Base-by-base conservation (phyloP, 345 rosid species). In the Camelina laxa region DNA sequence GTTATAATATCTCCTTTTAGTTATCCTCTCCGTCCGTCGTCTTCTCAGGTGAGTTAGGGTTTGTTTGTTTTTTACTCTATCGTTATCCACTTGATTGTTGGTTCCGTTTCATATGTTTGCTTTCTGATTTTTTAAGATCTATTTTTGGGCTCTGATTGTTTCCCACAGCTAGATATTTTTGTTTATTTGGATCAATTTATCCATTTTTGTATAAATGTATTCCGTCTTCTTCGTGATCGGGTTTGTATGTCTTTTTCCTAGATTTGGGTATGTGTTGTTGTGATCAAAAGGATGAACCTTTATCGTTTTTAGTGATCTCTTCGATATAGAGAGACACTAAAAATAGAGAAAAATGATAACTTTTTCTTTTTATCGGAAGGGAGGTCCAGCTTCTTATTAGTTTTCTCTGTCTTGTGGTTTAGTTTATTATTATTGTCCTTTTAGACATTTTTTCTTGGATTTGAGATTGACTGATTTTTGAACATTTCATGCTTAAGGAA, bases 11-110 rank as follows among this genome's bases (percentile, higher is more conserved):
- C 19, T 63, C 74, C 48, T 77, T 75, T 77, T 75, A 38, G 36
- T 84, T 36, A 65, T 75, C 67, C 50, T 85, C 33, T 50, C 79
- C 30, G 70, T 50, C 79, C 30, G 70, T 78, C 12, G 56, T 81
- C 64, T 30, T 81, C 64, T 30, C 69, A 53, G 84, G 82, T 77
- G 45, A 44, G 56, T 64, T 45, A 45, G 56, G 16, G 17, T n/a
- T n/a, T n/a, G n/a, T n/a, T n/a, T n/a, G n/a, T n/a, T 9, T 38
- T 16, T 21, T 69, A 73, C 74, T 65, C 65, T 41, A 12, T 66
- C 51, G 30, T 72, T 12, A 51, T 71, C 55, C 21, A 59, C 27
- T 66, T 50, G 17, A 20, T n/a, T n/a, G n/a, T n/a, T 48, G 58
- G 35, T 65, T 38, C 10, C 58, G 36, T 19, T 49, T 41, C 30